phyloP scores from a whole-genome alignment of 805 yeast species.

The Ogataea thermomethanolica region DNA sequence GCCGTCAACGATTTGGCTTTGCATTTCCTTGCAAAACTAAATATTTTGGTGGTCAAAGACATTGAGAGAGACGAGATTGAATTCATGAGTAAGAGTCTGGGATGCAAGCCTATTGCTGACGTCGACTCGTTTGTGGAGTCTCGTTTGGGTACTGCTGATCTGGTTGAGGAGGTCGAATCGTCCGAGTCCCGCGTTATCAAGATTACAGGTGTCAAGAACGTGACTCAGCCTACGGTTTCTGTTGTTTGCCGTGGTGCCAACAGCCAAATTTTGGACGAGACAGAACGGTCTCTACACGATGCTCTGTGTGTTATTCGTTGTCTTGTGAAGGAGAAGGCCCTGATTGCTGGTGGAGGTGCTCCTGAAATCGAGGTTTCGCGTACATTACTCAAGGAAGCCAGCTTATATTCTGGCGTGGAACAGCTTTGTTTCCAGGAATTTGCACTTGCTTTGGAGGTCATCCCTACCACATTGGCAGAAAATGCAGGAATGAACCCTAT shows the following conservation, averaged over 20 bases:
- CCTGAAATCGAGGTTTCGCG: constrained; percentile 91
- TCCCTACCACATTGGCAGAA: constrained; percentile 92
- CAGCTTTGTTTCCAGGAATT: constrained; percentile 89
- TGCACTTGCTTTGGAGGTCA: constrained; percentile 87
- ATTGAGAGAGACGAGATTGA: constrained; percentile 96
- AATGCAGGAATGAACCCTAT: constrained; percentile 92
- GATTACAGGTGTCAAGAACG: constrained; percentile 73
- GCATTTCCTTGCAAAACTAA: constrained; percentile 89
- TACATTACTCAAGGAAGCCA: constrained; percentile 65
- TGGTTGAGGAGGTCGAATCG: constrained; percentile 86
- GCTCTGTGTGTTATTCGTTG: constrained; percentile 93
- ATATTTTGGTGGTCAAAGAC: constrained; percentile 92
- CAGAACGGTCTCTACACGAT: constrained; percentile 96
- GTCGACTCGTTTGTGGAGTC: constrained; percentile 90
- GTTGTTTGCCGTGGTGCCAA: constrained; percentile 95
- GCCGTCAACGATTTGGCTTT: constrained; percentile 93
- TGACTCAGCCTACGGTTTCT: constrained; percentile 67
- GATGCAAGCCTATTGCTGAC: constrained; percentile 96
- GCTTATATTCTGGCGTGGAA: constrained; percentile 76
- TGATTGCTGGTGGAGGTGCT: constrained; percentile 99
- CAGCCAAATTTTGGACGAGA: constrained; percentile 83
- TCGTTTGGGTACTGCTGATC: constrained; percentile 86
- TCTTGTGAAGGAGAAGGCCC: constrained; percentile 79
- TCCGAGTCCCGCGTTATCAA: constrained; percentile 88
- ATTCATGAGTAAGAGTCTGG: constrained; percentile 77